Evolutionary conservation across 164 flowering plant species (phyloP), one percentile per base, ranked within the genome.

Genomic region (Dillenia turbinata): DNA sequence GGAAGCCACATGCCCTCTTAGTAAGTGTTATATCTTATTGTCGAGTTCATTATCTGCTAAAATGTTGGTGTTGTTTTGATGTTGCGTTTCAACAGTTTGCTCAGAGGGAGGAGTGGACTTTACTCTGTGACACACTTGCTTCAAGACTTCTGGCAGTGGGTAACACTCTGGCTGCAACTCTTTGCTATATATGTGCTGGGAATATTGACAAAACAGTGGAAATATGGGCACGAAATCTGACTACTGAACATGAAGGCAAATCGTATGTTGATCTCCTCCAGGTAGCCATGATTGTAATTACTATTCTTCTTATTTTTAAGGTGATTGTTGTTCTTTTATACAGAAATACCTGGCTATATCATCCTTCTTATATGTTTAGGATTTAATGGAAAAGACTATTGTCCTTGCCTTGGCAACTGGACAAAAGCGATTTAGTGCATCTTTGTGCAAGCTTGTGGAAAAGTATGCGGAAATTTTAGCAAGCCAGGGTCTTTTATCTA

Each of bases 301-400:
- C 3, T 10, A 4, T 19, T 62, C 56, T 12, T 52, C 56, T 12
- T 52, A 43, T 46, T n/a, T 50, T 8, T 6, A 33, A 33, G 7
- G 40, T 33, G 40, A 33, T 33, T 5, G 40, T 33, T 6, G 40
- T 33, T 33, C 40, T 33, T 33, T 33, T 33, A 33, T 33, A 33
- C 0, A 33, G 40, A 2, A 33, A 33, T 4, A 33, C 40, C 40
- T 33, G 7, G 7, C 40, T 33, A 33, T 33, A 33, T 33, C 7
- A 4, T 33, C 5, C 40, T 33, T 33, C 40, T 33, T 16, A 5
- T 52, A 9, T 63, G 48, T 64, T 49, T 57, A 94, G 99, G 99
- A 90, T 71, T 78, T 95, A 58, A 90, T 95, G 99, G 99, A 95
- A 70, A 95, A 95, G 80, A 92, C 96, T 45, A 83, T 92, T 52